Evolutionary conservation across 768 basidiomycete genomes (phyloP).

Genomic region (Boletus rufocinnamomeus): DNA sequence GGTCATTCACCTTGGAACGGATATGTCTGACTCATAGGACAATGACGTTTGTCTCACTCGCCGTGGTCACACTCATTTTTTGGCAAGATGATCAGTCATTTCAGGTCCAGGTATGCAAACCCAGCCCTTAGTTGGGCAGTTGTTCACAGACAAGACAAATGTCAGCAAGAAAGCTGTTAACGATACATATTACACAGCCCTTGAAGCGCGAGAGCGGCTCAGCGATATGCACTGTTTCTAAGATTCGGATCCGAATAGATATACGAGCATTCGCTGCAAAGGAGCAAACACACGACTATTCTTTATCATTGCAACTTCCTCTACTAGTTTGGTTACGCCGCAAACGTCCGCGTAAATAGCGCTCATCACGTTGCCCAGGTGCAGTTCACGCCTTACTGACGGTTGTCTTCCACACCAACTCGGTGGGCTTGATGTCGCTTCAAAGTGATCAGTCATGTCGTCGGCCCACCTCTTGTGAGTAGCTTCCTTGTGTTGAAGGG

Average conservation of each 20-base stretch:
- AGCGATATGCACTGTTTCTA: not conserved
- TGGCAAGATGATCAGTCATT: not conserved
- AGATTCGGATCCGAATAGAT: not conserved
- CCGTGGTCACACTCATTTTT: not conserved
- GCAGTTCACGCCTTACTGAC: too few relatives aligned
- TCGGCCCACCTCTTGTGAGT: not conserved
- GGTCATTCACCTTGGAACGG: not conserved
- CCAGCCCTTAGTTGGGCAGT: not conserved
- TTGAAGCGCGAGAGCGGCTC: not conserved
- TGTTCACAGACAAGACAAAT: not conserved
- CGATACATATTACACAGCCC: not conserved
- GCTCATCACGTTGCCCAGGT: not conserved
- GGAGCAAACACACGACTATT: not conserved
- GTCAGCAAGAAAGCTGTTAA: not conserved
- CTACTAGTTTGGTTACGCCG: not conserved
- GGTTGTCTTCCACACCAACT: not conserved
- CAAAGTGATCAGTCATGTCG: not conserved
- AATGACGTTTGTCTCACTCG: slow-evolving; percentile 4
- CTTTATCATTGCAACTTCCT: not conserved
- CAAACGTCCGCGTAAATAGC: not conserved
- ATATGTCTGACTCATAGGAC: slow-evolving; percentile 3
- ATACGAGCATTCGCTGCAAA: not conserved
- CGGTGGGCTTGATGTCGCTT: too few relatives aligned
- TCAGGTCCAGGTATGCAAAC: not conserved
- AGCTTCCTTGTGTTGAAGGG: not conserved